Percentiles rank a stretch among this genome's conserved stretches.
These are phyloP conservation scores for Iris pallida DNA, from an alignment of 116 monocot species.

Conservation along the genomic window DNA sequence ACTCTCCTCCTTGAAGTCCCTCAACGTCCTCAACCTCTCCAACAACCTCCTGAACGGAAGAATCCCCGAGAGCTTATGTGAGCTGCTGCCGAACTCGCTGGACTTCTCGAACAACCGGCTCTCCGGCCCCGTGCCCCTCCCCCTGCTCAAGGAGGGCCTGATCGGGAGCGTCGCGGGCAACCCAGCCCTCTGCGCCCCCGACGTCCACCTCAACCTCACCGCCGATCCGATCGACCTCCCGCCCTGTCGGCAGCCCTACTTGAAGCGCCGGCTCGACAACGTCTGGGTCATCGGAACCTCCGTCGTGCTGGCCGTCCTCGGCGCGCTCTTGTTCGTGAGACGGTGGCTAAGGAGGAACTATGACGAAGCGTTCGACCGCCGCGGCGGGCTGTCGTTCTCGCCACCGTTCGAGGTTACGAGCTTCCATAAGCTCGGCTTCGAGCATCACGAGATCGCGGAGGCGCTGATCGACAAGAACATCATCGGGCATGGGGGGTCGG, in stretches of 20 bases:
- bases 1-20: conserved; percentile 58
- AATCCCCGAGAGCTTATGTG: conserved; percentile 75
- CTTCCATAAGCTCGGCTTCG: conserved; percentile 92
- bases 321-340: conserved; percentile 30
- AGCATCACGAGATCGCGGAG: conserved; percentile 83
- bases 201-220: conserved; percentile 38
- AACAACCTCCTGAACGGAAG: conserved; percentile 72
- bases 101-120: conserved; percentile 90
- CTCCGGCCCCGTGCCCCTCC: conserved; percentile 71
- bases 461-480: conserved; percentile 85
- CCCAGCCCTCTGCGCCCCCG: conserved; percentile 56
- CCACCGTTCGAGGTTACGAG: conserved; percentile 74
- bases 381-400: conserved; percentile 44
- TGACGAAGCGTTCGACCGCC: conserved; percentile 19
- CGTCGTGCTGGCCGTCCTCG: conserved; percentile 23
- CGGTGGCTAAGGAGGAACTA: conserved; percentile 23
- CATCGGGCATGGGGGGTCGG: conserved; percentile 85
- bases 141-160: conserved; percentile 71
- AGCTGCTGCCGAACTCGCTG: conserved; percentile 72
- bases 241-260: conserved; percentile 40
- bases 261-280: conserved; percentile 30
- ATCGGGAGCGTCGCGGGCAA: conserved; percentile 76
- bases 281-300: conserved; percentile 50
- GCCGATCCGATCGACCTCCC: conserved; percentile 15
- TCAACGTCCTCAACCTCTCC: conserved; percentile 96